A percentile compares a stretch with the other conserved stretches of the same genome.
These are phyloP conservation scores for Cadophora gregata DNA, from an alignment of 2,329 filamentous ascomycete species.

Conservation along the genomic window DNA sequence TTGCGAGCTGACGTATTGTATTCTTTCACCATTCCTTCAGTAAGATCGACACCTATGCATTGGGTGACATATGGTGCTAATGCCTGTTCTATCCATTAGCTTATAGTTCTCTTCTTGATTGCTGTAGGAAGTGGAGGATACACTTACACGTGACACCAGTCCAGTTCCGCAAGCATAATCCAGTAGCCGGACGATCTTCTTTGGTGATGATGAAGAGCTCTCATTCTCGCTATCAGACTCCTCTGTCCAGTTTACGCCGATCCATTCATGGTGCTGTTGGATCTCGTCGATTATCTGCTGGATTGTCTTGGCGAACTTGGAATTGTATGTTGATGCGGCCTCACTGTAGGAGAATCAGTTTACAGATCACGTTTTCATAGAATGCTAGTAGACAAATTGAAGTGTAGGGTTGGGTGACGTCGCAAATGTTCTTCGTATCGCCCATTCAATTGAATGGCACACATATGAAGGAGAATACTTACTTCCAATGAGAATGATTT, in stretches of 20 bases:
- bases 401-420: neutral
- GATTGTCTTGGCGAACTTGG: slow-evolving; percentile 59
- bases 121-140: slow-evolving; percentile 1
- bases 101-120: neutral
- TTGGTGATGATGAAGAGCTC: slow-evolving; percentile 20
- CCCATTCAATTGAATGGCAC: neutral
- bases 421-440: neutral
- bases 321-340: slow-evolving; percentile 61
- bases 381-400: neutral
- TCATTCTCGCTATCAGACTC: slow-evolving; percentile 44
- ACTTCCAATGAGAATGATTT: slow-evolving; percentile 51
- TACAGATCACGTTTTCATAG: neutral
- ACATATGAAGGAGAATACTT: slow-evolving; percentile 32
- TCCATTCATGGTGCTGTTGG: slow-evolving; percentile 60
- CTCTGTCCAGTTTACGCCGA: slow-evolving; percentile 62
- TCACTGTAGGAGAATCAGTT: slow-evolving; percentile 44
- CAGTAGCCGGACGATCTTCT: slow-evolving; percentile 57
- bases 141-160: slow-evolving; percentile 62
- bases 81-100: slow-evolving; percentile 48
- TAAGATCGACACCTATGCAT: slow-evolving; percentile 72
- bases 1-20: slow-evolving; percentile 68
- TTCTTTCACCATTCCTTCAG: slow-evolving; percentile 70
- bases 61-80: slow-evolving; percentile 67
- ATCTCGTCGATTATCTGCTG: slow-evolving; percentile 61
- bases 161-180: slow-evolving; percentile 82